Percentiles rank a stretch among this genome's conserved stretches.
Conservation (phyloP, 1,284 basidiomycete genomes). For the Vanrija sp. region DNA sequence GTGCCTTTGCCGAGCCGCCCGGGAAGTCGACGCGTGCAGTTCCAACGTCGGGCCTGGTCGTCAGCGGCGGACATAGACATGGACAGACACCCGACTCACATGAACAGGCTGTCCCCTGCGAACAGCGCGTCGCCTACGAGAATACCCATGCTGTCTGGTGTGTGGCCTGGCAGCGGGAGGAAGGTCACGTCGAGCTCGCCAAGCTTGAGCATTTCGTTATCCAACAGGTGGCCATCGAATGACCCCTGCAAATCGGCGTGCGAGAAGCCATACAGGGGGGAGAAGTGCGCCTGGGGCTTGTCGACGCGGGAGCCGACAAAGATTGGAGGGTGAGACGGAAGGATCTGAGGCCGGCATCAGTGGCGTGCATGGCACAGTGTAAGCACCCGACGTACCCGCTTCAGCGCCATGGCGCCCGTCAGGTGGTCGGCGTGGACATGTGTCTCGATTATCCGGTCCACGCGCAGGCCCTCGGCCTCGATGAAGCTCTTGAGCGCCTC, state of each 20-base stretch:
- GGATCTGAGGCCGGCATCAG: slow-evolving; percentile 1
- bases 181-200: slow-evolving; percentile 18
- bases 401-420: slow-evolving; percentile 21
- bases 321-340: slow-evolving; percentile 10
- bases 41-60: slow-evolving; percentile 24
- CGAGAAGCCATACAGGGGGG: slow-evolving; percentile 17
- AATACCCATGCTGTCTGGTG: slow-evolving; percentile 21
- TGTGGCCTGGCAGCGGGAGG: slow-evolving; percentile 34
- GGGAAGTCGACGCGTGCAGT: slow-evolving; percentile 39
- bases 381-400: background rate
- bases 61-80: too few species aligned
- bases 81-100: slow-evolving; percentile 9
- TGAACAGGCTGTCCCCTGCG: slow-evolving; percentile 35
- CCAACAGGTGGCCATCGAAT: slow-evolving; percentile 30
- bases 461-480: slow-evolving; percentile 8
- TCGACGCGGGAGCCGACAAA: slow-evolving; percentile 22
- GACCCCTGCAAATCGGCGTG: slow-evolving; percentile 15
- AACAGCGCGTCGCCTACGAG: slow-evolving; percentile 28
- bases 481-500: slow-evolving; percentile 23
- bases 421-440: slow-evolving; percentile 33
- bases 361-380: background rate
- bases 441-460: slow-evolving; percentile 27
- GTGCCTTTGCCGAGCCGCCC: slow-evolving; percentile 22
- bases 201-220: slow-evolving; percentile 22
- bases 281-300: slow-evolving; percentile 14